Evolutionary conservation across 2,329 filamentous ascomycete species (phyloP).

Genomic region (Neonectria hederae): DNA sequence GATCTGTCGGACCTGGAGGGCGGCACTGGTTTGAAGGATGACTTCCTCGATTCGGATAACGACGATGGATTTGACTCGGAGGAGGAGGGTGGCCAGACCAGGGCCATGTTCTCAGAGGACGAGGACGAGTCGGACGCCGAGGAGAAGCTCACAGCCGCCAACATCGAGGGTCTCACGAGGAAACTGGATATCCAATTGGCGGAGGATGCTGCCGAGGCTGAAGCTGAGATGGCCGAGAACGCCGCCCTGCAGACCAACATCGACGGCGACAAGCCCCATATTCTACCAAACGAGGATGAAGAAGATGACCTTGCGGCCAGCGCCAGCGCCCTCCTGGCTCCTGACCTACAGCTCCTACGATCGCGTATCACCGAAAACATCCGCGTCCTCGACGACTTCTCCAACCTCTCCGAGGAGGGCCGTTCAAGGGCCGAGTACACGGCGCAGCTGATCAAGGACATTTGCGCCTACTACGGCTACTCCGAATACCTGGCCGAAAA

Average conservation of each 20-base stretch:
- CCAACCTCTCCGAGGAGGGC: constrained; percentile 80
- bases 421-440: constrained; percentile 90
- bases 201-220: constrained; percentile 82
- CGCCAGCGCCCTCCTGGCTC: constrained; percentile 74
- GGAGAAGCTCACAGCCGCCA: constrained; percentile 91
- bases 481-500: constrained; percentile 95
- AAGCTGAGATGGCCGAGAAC: constrained; percentile 85
- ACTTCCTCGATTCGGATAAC: constrained; percentile 67
- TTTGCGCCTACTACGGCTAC: constrained; percentile 97
- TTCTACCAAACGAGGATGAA: constrained; percentile 71
- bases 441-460: constrained; percentile 85
- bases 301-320: constrained; percentile 69
- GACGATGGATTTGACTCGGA: constrained; percentile 77
- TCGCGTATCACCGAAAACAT: constrained; percentile 93
- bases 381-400: constrained; percentile 88
- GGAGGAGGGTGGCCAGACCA: constrained; percentile 62
- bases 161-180: constrained; percentile 90
- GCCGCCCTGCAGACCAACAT: constrained; percentile 95
- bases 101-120: constrained; percentile 91
- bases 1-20: constrained; percentile 52
- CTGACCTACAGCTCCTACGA: constrained; percentile 88
- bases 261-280: constrained; percentile 74
- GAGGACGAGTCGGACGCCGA: constrained; percentile 89
- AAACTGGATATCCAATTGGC: constrained; percentile 83
- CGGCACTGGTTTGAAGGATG: constrained; percentile 57